Percentiles rank a stretch among this genome's conserved stretches.
Conservation (phyloP, 1,139 yeast genomes). For the Saccharomycopsis crataegensis region DNA sequence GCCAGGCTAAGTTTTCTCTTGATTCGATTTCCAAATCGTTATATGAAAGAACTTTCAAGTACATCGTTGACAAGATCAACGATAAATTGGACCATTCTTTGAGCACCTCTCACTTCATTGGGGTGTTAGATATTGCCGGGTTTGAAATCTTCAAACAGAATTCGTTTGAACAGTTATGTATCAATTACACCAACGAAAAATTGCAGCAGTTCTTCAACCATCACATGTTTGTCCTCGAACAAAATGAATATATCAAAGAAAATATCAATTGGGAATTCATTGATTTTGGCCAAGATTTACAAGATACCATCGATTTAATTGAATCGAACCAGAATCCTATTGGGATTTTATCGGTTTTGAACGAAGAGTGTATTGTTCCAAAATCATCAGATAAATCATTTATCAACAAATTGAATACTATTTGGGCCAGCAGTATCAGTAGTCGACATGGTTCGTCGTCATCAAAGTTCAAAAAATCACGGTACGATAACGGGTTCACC, state of each 20-base stretch:
- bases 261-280: slow-evolving; percentile 94
- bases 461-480: slow-evolving; percentile 63
- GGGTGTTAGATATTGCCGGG: slow-evolving; percentile 95
- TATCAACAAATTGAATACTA: slow-evolving; percentile 65
- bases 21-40: slow-evolving; percentile 86
- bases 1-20: slow-evolving; percentile 72
- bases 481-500: slow-evolving; percentile 62
- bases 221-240: slow-evolving; percentile 94
- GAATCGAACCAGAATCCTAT: slow-evolving; percentile 64
- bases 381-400: slow-evolving; percentile 79
- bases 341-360: slow-evolving; percentile 83
- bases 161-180: slow-evolving; percentile 94
- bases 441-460: slow-evolving; percentile 32
- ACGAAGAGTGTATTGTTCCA: slow-evolving; percentile 95
- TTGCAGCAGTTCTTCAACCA: slow-evolving; percentile 96
- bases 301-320: slow-evolving; percentile 88
- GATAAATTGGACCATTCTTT: slow-evolving; percentile 46
- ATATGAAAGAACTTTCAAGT: slow-evolving; percentile 78
- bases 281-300: slow-evolving; percentile 94
- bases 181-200: slow-evolving; percentile 93
- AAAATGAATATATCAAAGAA: slow-evolving; percentile 88
- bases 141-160: slow-evolving; percentile 90
- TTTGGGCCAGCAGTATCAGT: slow-evolving; percentile 37
- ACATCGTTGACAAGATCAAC: slow-evolving; percentile 71
- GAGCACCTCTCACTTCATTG: slow-evolving; percentile 57